Evolutionary conservation across 306 rosid species (phyloP).

Genomic region (Quercus glauca): DNA sequence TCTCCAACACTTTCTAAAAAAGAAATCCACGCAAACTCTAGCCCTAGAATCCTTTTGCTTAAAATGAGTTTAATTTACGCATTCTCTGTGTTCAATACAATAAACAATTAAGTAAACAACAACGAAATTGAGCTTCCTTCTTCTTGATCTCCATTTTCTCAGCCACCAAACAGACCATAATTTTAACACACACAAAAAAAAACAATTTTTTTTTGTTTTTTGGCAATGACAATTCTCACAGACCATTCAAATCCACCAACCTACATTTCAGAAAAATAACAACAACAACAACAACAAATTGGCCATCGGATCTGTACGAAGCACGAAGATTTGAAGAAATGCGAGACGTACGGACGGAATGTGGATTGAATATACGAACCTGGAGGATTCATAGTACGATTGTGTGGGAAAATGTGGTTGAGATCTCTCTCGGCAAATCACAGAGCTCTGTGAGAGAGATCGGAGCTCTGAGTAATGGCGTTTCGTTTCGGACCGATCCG

Average conservation of each 20-base stretch:
- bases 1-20: neutral
- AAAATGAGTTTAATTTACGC: neutral
- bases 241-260: neutral
- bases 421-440: neutral
- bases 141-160: neutral
- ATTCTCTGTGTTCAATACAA: neutral
- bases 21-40: slow-evolving; percentile 16
- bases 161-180: slow-evolving; percentile 7
- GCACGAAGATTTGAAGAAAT: slow-evolving; percentile 24
- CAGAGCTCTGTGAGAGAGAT: slow-evolving; percentile 9
- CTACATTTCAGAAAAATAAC: neutral
- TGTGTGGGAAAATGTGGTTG: neutral
- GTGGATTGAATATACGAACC: slow-evolving; percentile 2
- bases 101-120: neutral
- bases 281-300: neutral
- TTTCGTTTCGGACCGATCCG: slow-evolving; percentile 27
- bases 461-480: slow-evolving; percentile 4
- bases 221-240: neutral
- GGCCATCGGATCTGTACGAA: slow-evolving; percentile 32
- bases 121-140: neutral
- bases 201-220: neutral
- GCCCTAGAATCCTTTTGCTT: neutral
- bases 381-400: neutral
- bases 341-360: neutral
- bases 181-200: neutral